Base-by-base conservation (phyloP, 2,329 filamentous ascomycete genomes). In the Tolypocladium tropicale region DNA sequence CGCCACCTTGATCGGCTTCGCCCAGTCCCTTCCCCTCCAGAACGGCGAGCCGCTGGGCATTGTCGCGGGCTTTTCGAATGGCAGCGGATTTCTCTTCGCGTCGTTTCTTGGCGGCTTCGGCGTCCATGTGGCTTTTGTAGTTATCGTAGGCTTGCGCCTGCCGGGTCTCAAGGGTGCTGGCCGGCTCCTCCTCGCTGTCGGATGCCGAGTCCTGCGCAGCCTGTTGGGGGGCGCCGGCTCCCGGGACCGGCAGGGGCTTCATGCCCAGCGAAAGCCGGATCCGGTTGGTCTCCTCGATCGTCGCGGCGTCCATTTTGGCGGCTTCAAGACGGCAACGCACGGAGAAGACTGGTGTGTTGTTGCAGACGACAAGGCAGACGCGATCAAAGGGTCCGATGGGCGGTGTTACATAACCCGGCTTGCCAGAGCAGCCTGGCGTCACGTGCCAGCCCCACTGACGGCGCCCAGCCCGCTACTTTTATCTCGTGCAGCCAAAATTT, bases 271-370 rank as follows among this genome's bases (percentile, higher is more conserved):
- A 90, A 64, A 86, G 79, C 65, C 93, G 90, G 67, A 96, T 87
- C 68, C 92, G 89, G 76, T 97, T 97, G 62, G 90, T 90, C 79
- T 96, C 91, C 72, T 95, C 89, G 68, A 97, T 92, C 32, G 88
- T 86, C 49, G 89, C 83, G 64, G 84, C 77, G 70, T 86, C 83
- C 76, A 84, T 84, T 49, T 53, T 58, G 53, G 18, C 46, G 46
- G 28, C 18, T 33, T n/a, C 28, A 2, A 28, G 46, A 21, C 12
- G 46, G 46, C 46, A 28, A n/a, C 46, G 46, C 46, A 28, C 33
- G 28, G 11, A n/a, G 6, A 32, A 32, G 46, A n/a, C 7, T 6
- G 28, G 16, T 33, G 34, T 30, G n/a, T 43, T 23, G 33, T 41
- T 18, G 30, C 39, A 30, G 30, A 36, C 16, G n/a, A n/a, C 16